phyloP scores from a whole-genome alignment of 306 rosid species.

The Hippophae gyantsensis region DNA sequence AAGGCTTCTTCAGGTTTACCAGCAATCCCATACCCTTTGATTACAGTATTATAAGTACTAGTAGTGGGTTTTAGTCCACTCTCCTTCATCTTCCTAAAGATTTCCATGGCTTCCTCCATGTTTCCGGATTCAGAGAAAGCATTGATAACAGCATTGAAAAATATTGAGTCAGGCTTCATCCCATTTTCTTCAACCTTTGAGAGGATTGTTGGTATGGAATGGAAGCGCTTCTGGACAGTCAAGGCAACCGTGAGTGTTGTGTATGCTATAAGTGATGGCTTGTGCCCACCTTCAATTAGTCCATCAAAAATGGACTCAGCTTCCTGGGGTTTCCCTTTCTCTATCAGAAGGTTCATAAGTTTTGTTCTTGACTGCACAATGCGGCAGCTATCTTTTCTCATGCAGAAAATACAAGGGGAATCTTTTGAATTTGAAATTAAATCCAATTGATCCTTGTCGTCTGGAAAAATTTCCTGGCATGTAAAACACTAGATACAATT shows the following conservation, averaged over 20 bases:
- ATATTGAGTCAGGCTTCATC: constrained; percentile 52
- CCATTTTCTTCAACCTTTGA: constrained; percentile 49
- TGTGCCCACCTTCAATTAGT: constrained; percentile 50
- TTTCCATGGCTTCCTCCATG: constrained; percentile 49
- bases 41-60: constrained; percentile 50
- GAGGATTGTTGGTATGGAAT: constrained; percentile 37
- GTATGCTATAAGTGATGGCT: constrained; percentile 51
- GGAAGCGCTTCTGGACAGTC: constrained; percentile 49
- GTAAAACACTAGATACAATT: neutral
- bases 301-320: constrained; percentile 35
- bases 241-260: constrained; percentile 47
- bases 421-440: constrained; percentile 22
- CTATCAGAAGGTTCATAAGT: constrained; percentile 44
- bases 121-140: constrained; percentile 62
- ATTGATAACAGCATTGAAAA: constrained; percentile 52
- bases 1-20: constrained; percentile 53
- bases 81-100: constrained; percentile 47
- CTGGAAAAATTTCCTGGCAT: constrained; percentile 28
- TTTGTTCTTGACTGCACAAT: constrained; percentile 44
- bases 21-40: constrained; percentile 63
- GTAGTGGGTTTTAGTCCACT: constrained; percentile 44
- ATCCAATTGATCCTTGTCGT: constrained; percentile 20
- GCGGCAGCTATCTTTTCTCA: constrained; percentile 31
- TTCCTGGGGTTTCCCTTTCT: constrained; percentile 48
- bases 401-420: constrained; percentile 38